phyloP scores from a whole-genome alignment of 2,329 filamentous ascomycete genomes.

The Eurotiales sp. region DNA sequence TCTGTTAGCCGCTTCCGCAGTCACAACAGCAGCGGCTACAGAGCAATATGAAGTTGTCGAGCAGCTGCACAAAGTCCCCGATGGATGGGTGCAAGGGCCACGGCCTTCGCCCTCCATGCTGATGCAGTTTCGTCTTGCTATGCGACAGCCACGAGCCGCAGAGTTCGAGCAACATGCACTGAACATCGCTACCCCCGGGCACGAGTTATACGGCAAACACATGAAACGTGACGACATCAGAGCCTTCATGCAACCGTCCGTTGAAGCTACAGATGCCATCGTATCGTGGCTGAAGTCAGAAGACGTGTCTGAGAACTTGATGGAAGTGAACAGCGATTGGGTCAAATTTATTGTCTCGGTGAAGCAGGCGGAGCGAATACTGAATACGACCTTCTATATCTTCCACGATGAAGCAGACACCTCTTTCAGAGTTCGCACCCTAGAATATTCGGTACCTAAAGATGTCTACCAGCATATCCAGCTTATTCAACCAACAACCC shows the following conservation, averaged over 20 bases:
- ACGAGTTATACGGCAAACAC: conserved; percentile 59
- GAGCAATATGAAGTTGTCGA: conserved; percentile 23
- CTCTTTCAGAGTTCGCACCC: conserved; percentile 50
- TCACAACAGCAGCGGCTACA: background rate
- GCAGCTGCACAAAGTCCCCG: conserved; percentile 25
- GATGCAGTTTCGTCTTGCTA: conserved; percentile 49
- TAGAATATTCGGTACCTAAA: conserved; percentile 60
- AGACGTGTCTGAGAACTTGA: conserved; percentile 43
- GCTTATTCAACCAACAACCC: conserved; percentile 63
- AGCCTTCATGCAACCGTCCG: conserved; percentile 50
- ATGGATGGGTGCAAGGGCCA: conserved; percentile 30
- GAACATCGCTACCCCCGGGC: conserved; percentile 59
- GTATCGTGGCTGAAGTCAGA: conserved; percentile 54
- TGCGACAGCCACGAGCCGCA: conserved; percentile 47
- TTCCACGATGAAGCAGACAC: conserved; percentile 48
- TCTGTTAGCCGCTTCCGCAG: background rate
- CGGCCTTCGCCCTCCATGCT: conserved; percentile 32
- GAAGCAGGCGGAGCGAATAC: conserved; percentile 50
- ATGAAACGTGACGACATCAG: conserved; percentile 59
- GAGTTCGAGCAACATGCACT: conserved; percentile 58
- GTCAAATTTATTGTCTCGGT: conserved; percentile 49
- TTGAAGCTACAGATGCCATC: conserved; percentile 48
- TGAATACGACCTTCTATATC: conserved; percentile 56
- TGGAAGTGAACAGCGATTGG: conserved; percentile 57
- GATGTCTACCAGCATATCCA: conserved; percentile 54